Evolutionary conservation across 2,329 filamentous ascomycete species (phyloP), one percentile per base, ranked within the genome.

Genomic region (Aspergillus luchuensis): DNA sequence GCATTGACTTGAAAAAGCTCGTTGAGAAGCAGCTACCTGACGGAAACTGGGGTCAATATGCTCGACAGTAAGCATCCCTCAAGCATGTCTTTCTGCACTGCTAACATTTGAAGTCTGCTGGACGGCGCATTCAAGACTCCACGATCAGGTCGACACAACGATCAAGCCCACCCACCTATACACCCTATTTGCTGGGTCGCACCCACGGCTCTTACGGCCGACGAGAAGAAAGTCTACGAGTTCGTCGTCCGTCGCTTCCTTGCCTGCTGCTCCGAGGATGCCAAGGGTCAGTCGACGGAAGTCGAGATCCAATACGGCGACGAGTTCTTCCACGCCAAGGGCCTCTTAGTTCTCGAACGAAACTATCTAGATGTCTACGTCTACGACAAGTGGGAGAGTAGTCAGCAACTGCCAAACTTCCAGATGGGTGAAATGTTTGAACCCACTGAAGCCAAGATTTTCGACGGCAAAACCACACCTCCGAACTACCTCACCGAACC

Each of bases 321-420:
- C 3, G 95, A 99, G 74, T 79, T 78, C 0, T 99, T 99, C 77
- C 87, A 87, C 66, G 87, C 94, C 0, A 90, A 90, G 60, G 95
- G 95, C 0, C 81, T 99, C 48, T 87, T 90, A 8, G 95, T 99
- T 3, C 77, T 96, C 5, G 90, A 94, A 72, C 85, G 90, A 57
- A 99, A 99, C 69, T 99, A 97, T 69, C 85, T 99, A 3, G 92
- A 98, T 55, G 92, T 99, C 0, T 99, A 96, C 71, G 86, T 92
- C 4, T 99, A 98, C 77, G 94, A 99, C 63, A 96, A 92, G 68
- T 99, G 95, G 95, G 92, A 91, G 50, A 92, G 91, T 73, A 94
- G 89, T 63, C 87, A 89, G 55, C 86, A 92, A 67, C 81, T 99
- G 23, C 95, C 95, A 0, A 84, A 84, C 17, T 97, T 96, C 69